A percentile compares a stretch with the other conserved stretches of the same genome.
These are phyloP conservation scores for Aspergillus sclerotioniger DNA, from an alignment of 495 filamentous ascomycete genomes.

Conservation along the genomic window DNA sequence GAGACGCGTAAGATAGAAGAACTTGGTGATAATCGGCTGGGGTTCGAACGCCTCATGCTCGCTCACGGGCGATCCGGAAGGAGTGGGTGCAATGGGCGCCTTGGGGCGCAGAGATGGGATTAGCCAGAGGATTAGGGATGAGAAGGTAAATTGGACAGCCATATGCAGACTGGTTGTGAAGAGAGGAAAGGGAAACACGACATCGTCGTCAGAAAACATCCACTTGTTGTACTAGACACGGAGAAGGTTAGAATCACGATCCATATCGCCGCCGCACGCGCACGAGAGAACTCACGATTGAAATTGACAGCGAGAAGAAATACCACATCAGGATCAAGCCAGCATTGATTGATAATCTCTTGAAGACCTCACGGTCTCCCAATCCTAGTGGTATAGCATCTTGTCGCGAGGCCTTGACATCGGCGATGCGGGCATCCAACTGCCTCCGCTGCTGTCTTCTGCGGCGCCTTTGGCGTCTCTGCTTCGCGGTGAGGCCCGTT, in stretches of 20 bases:
- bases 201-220: slow-evolving; percentile 90
- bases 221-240: slow-evolving; percentile 90
- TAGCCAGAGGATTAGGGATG: slow-evolving; percentile 74
- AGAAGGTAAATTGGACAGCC: slow-evolving; percentile 88
- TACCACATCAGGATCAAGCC: slow-evolving; percentile 87
- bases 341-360: slow-evolving; percentile 65
- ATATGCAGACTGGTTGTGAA: slow-evolving; percentile 97
- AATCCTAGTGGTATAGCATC: slow-evolving; percentile 30
- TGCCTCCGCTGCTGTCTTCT: slow-evolving; percentile 64
- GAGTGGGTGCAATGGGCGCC: slow-evolving; percentile 43
- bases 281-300: slow-evolving; percentile 64
- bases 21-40: slow-evolving; percentile 75
- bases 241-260: neutral
- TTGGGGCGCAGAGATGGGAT: slow-evolving; percentile 81
- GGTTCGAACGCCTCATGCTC: slow-evolving; percentile 36
- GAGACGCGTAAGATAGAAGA: slow-evolving; percentile 90
- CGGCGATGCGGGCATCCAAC: slow-evolving; percentile 72
- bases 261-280: neutral
- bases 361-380: slow-evolving; percentile 67
- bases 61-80: slow-evolving; percentile 50
- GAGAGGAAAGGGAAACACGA: slow-evolving; percentile 90
- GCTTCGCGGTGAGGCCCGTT: slow-evolving; percentile 73
- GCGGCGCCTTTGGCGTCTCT: slow-evolving; percentile 63
- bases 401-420: slow-evolving; percentile 44
- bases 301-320: slow-evolving; percentile 90